Conservation (phyloP, 225 moss, liverwort and hornwort species). For the Rhytidiadelphus loreus region DNA sequence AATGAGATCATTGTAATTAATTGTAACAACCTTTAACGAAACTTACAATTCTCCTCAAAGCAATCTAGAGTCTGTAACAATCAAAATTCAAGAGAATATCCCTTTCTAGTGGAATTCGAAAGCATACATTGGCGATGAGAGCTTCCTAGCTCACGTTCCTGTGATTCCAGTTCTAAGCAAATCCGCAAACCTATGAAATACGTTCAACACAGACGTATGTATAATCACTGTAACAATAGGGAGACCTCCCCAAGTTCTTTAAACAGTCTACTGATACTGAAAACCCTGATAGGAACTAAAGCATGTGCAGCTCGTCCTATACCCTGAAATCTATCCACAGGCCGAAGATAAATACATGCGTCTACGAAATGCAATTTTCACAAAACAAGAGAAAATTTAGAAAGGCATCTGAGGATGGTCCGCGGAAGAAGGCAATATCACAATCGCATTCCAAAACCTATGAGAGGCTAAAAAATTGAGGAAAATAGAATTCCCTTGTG, state of each 20-base stretch:
- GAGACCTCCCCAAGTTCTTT: not conserved
- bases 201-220: not conserved
- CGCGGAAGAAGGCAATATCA: not conserved
- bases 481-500: not conserved
- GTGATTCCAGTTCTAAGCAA: not conserved
- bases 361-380: not conserved
- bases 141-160: not conserved
- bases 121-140: not conserved
- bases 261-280: too few relatives aligned
- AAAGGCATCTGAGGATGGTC: not conserved
- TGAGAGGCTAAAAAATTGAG: not conserved
- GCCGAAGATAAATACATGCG: not conserved
- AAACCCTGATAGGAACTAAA: not conserved
- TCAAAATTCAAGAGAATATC: too few relatives aligned
- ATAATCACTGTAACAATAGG: not conserved
- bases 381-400: not conserved
- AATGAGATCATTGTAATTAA: not conserved
- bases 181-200: not conserved
- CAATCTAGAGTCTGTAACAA: not conserved
- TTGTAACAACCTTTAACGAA: not conserved
- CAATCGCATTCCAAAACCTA: not conserved
- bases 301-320: not conserved
- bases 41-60: not conserved
- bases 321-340: not conserved
- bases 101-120: not conserved